phyloP scores from a whole-genome alignment of 2,329 filamentous ascomycete genomes.

The Diaporthe capsici region DNA sequence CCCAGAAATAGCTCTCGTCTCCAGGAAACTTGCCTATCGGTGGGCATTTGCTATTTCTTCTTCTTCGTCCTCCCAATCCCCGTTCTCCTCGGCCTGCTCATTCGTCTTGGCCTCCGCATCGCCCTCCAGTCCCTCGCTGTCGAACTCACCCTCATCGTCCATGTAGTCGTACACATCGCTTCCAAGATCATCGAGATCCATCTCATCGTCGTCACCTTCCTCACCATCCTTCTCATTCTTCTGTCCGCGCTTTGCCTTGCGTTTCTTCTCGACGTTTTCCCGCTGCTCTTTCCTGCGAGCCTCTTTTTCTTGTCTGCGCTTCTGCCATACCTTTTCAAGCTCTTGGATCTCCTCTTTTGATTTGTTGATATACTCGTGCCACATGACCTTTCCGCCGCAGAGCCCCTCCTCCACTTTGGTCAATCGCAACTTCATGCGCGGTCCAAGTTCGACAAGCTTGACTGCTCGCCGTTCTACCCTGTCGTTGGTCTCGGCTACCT shows the following conservation, averaged over 20 bases:
- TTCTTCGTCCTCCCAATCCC: conserved; percentile 67
- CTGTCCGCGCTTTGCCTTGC: conserved; percentile 58
- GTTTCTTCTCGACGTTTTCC: conserved; percentile 92
- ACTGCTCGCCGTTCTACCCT: conserved; percentile 88
- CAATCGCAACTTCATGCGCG: conserved; percentile 88
- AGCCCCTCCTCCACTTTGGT: conserved; percentile 97
- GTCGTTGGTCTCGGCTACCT: conserved; percentile 55
- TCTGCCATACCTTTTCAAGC: conserved; percentile 87
- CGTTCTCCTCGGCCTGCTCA: conserved; percentile 63
- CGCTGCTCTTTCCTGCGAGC: conserved; percentile 84
- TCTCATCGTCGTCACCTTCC: conserved; percentile 51
- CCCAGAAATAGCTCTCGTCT: not conserved
- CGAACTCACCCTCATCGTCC: conserved; percentile 64
- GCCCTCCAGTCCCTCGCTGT: conserved; percentile 65
- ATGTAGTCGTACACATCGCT: conserved; percentile 55
- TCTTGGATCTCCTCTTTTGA: conserved; percentile 81
- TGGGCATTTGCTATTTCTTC: conserved; percentile 52
- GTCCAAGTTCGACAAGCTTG: conserved; percentile 92
- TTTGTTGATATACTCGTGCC: conserved; percentile 96
- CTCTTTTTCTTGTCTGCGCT: conserved; percentile 84
- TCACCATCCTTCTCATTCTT: conserved; percentile 56
- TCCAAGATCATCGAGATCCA: conserved; percentile 54
- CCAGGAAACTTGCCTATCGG: not conserved
- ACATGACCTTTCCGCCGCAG: conserved; percentile 92
- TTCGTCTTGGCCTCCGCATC: conserved; percentile 65